Evolutionary conservation across 345 rosid species (phyloP).

Genomic region (Aquilaria malaccensis): DNA sequence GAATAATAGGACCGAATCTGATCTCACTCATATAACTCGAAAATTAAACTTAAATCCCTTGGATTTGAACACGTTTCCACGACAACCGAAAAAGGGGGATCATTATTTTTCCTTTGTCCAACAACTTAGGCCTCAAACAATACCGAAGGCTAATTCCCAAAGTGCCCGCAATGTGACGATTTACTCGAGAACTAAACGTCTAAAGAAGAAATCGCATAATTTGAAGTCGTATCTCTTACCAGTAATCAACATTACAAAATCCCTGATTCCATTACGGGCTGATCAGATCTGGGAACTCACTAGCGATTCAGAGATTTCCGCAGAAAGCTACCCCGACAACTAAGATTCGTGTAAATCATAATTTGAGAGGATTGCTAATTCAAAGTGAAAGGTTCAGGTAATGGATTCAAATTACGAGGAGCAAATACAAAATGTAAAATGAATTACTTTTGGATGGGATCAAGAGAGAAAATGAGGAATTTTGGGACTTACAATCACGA

Average conservation of each 20-base stretch:
- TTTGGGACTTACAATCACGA: conserved; percentile 69
- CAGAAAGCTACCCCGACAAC: conserved; percentile 14
- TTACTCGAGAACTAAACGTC: too few relatives aligned
- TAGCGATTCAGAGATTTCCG: not conserved
- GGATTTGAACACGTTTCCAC: too few relatives aligned
- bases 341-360: conserved; percentile 8
- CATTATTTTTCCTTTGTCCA: too few relatives aligned
- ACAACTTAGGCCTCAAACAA: too few relatives aligned
- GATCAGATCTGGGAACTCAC: not conserved
- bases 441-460: conserved; percentile 7
- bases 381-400: too few relatives aligned
- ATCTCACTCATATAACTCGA: conserved; percentile 3
- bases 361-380: not conserved
- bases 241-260: not conserved
- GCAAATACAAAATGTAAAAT: not conserved
- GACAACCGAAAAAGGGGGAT: too few relatives aligned
- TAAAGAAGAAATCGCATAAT: too few relatives aligned
- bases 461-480: not conserved
- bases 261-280: not conserved
- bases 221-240: not conserved
- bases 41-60: too few relatives aligned
- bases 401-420: not conserved
- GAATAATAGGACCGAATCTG: not conserved
- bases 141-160: too few relatives aligned
- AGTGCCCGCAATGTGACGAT: too few relatives aligned